These are phyloP conservation scores for Colletotrichum sp. DNA, from an alignment of 2,329 filamentous ascomycete genomes.

Conservation along the genomic window DNA sequence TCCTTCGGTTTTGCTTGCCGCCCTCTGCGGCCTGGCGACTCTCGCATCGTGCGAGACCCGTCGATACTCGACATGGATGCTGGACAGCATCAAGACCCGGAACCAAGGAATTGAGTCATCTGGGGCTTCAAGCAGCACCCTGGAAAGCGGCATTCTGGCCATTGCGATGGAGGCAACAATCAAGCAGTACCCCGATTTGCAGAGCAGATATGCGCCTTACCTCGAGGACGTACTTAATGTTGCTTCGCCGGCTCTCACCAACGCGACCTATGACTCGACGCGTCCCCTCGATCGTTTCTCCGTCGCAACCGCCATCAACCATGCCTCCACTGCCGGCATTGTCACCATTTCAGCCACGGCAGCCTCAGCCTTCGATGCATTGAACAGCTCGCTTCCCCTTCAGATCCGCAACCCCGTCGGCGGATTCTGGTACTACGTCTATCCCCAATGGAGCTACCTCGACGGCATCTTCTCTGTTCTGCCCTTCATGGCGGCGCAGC, in stretches of 20 bases:
- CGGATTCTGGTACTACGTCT: conserved; percentile 43
- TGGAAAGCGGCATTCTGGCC: conserved; percentile 27
- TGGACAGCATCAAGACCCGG: conserved; percentile 28
- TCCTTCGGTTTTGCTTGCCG: not conserved
- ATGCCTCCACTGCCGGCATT: not conserved
- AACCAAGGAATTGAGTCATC: conserved; percentile 26
- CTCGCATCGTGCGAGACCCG: not conserved
- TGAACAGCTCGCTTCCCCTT: conserved; percentile 24
- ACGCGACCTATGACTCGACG: conserved; percentile 15
- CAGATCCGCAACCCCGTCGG: conserved; percentile 34
- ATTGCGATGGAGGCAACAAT: conserved; percentile 22
- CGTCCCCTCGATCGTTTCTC: conserved; percentile 28
- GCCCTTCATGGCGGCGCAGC: conserved; percentile 38
- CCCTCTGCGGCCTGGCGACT: not conserved
- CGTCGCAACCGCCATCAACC: conserved; percentile 20
- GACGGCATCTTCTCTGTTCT: conserved; percentile 58
- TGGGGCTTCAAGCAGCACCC: conserved; percentile 24
- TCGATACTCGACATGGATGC: conserved; percentile 26
- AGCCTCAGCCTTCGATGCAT: conserved; percentile 14
- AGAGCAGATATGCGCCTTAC: conserved; percentile 8
- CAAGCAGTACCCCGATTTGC: conserved; percentile 17
- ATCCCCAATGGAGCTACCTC: conserved; percentile 57
- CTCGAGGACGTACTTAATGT: conserved; percentile 20
- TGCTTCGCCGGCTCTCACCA: conserved; percentile 11
- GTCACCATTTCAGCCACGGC: conserved; percentile 2